A percentile compares a stretch with the other conserved stretches of the same genome.
These are phyloP conservation scores for Pachysandra terminalis DNA, from an alignment of 164 flowering plant genomes.

Conservation along the genomic window DNA sequence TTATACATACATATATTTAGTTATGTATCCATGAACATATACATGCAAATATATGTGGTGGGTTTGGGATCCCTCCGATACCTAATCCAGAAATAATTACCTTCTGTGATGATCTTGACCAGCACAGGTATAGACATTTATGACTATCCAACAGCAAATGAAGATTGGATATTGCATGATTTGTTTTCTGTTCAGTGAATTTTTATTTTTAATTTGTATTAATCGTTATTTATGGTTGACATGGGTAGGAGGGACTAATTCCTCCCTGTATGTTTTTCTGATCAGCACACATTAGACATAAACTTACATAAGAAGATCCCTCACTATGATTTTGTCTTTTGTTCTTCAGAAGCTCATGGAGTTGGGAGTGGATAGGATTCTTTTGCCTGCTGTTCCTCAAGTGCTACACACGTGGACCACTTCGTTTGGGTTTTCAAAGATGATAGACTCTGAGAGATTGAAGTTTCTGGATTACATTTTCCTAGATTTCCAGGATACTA, in stretches of 20 bases:
- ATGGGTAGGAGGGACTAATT: background rate
- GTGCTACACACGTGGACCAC: constrained; percentile 65
- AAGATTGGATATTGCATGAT: no score
- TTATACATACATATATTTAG: no score
- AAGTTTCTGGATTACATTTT: constrained; percentile 49
- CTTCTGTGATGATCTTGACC: no score
- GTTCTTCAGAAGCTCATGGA: constrained; percentile 54
- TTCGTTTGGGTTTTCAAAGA: constrained; percentile 69
- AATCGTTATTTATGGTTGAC: no score
- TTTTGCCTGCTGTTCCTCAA: constrained; percentile 72
- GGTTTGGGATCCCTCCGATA: no score
- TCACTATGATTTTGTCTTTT: background rate
- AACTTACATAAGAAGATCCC: background rate
- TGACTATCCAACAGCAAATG: no score
- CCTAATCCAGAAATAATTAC: no score
- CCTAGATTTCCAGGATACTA: constrained; percentile 67
- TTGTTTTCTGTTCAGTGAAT: no score
- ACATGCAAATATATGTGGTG: no score
- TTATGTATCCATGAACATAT: no score
- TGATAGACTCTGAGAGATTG: constrained; percentile 53
- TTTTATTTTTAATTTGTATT: no score
- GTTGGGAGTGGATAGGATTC: constrained; percentile 74
- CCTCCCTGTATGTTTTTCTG: background rate
- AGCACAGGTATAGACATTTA: no score
- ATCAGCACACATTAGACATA: background rate